Conservation (phyloP, 2,329 filamentous ascomycete genomes). For the Aspergillus alliaceus region DNA sequence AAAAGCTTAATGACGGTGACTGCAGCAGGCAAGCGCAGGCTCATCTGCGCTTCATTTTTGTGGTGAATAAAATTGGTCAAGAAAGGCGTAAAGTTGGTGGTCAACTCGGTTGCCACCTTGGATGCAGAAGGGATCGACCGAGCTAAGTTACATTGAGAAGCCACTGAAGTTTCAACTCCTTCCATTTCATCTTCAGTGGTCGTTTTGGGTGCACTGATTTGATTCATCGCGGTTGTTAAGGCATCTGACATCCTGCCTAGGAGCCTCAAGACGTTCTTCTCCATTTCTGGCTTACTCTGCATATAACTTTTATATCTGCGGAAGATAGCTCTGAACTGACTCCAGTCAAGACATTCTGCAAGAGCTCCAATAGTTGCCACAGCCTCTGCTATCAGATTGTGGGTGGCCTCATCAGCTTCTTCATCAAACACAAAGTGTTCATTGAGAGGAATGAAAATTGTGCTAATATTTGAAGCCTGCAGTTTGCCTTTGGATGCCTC, state of each 20-base stretch:
- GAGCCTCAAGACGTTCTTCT: conserved; percentile 82
- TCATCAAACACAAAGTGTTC: conserved; percentile 93
- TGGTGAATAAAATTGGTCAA: conserved; percentile 84
- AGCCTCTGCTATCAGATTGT: conserved; percentile 83
- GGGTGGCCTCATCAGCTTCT: conserved; percentile 71
- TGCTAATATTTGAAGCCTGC: conserved; percentile 73
- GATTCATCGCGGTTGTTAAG: conserved; percentile 57
- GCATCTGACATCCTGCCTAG: conserved; percentile 80
- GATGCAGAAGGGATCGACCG: conserved; percentile 65
- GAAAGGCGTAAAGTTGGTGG: conserved; percentile 72
- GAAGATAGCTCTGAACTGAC: conserved; percentile 81
- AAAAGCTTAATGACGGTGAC: conserved; percentile 86
- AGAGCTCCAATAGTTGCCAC: conserved; percentile 76
- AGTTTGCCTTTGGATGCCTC: conserved; percentile 66
- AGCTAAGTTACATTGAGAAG: conserved; percentile 52
- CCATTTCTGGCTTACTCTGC: conserved; percentile 73
- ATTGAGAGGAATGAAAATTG: conserved; percentile 85
- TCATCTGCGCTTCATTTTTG: conserved; percentile 93
- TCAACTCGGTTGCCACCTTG: conserved; percentile 71
- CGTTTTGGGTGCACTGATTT: conserved; percentile 20
- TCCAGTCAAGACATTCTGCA: conserved; percentile 79
- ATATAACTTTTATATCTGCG: conserved; percentile 82
- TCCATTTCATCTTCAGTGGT: conserved; percentile 26
- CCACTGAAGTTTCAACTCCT: conserved; percentile 26
- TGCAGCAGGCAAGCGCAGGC: conserved; percentile 84